phyloP scores from a whole-genome alignment of 352 stramenopile genomes.

The Globisporangium iwayamae region DNA sequence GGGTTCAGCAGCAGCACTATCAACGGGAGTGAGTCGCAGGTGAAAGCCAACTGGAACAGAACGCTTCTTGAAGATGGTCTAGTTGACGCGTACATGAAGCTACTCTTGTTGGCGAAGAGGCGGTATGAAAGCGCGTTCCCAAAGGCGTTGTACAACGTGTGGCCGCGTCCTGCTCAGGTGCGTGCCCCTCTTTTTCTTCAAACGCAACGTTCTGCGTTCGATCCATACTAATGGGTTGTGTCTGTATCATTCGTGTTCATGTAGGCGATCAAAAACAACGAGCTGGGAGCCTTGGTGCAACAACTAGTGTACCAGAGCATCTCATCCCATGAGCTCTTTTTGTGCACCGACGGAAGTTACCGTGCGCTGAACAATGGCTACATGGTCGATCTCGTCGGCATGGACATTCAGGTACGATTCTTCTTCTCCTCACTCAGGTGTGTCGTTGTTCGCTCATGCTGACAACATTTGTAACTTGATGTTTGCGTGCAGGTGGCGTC shows the following conservation, averaged over 20 bases:
- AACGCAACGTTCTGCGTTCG: neutral
- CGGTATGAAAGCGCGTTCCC: conserved; percentile 32
- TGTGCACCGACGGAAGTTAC: conserved; percentile 67
- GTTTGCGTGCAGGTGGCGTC: conserved; percentile 46
- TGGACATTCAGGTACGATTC: conserved; percentile 63
- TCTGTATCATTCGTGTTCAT: neutral
- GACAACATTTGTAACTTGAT: conserved; percentile 12
- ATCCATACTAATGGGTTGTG: neutral
- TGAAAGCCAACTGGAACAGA: conserved; percentile 69
- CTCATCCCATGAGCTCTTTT: conserved; percentile 48
- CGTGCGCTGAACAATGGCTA: conserved; percentile 49
- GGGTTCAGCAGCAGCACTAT: conserved; percentile 15
- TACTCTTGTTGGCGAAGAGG: conserved; percentile 52
- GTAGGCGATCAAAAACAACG: conserved; percentile 17
- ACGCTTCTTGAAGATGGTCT: conserved; percentile 65
- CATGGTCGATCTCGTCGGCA: conserved; percentile 51
- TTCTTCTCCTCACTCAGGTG: neutral
- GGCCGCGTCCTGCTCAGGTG: conserved; percentile 31
- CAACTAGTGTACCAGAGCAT: conserved; percentile 40
- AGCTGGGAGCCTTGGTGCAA: conserved; percentile 44
- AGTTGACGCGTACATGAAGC: conserved; percentile 57
- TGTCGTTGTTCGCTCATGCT: conserved; percentile 2
- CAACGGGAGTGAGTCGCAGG: conserved; percentile 44
- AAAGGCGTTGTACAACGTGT: conserved; percentile 62
- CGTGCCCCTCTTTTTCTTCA: neutral